Evolutionary conservation across 768 basidiomycete genomes (phyloP), one percentile per base, ranked within the genome.

Genomic region (Calocybe cyanea): DNA sequence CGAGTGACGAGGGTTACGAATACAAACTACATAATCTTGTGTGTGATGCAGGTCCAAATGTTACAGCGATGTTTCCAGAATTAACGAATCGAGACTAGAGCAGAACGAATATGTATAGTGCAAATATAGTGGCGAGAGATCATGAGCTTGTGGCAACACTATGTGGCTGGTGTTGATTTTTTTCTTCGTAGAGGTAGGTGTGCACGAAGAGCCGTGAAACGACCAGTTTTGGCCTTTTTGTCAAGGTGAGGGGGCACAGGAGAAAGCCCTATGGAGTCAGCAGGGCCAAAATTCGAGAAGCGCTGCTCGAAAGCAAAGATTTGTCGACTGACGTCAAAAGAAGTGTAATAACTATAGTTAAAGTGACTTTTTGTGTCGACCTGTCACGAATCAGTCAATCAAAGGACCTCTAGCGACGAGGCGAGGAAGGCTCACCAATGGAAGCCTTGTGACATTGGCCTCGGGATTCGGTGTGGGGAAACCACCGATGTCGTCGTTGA

Each of bases 201-300:
- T 10, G 60, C 42, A 24, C 59, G 57, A 34, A 64, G 56, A 6
- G 59, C 53, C 32, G 58, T 49, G 45, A 66, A 54, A 7, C 57
- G 50, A 30, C 45, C 49, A 35, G 11, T 54, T 46, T 30, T 58
- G 56, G 35, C 41, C 53, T 40, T 50, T 60, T 31, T 37, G 43
- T 48, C 28, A 45, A 8, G 35, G 25, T 21, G 14, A 11, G 25
- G 25, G 11, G 57, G 60, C 24, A 61, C 54, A 2, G 64, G 63
- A 53, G 63, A 63, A 30, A 38, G 54, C 13, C 58, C 58, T n/a
- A 65, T 57, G 19, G 57, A 56, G 8, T 65, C 55, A 7, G 53
- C 56, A 32, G 56, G 57, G 32, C 57, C 46, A n/a, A 59, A 50
- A 13, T 54, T 38, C 15, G 50, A 43, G 31, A 54, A 54, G 34